Base-by-base conservation (phyloP, 345 rosid genomes). In the Excoecaria cochinchinensis region DNA sequence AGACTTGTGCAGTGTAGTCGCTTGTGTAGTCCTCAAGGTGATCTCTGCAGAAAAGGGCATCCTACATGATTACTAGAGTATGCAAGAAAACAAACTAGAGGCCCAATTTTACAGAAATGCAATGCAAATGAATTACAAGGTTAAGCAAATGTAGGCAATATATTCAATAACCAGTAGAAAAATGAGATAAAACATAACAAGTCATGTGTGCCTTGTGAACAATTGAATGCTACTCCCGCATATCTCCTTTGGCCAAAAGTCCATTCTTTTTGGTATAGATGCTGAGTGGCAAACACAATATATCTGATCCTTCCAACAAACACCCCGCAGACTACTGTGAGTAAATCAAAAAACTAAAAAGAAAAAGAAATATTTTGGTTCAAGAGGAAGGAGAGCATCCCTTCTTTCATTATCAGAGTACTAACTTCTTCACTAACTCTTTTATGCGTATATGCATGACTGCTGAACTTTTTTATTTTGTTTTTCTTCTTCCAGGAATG, bases 11-110 rank as follows among this genome's bases (percentile, higher is more conserved):
- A 1, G 97, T 91, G 76, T 95, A 92, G 85, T 92, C 97, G 81
- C 90, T 91, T 66, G 97, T 90, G 86, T 95, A 95, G 44, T 72
- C 82, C 85, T 92, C 99, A 36, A 95, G 92, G 79, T 91, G 86
- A 84, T 89, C 95, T 80, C 99, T 92, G 81, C 88, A 81, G 6
- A 71, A 72, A 71, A 31, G 14, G 24, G 39, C 62, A 76, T 71
- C 3, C 17, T 55, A 64, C 12, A 38, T 38, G 52, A 55, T 42
- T n/a, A 39, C 71, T 59, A 70, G 40, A 24, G 67, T 8, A 63
- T n/a, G 17, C 64, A 50, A 6, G 79, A 19, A 72, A 67, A 55
- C 42, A 66, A 42, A 58, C 21, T 6, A 44, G 39, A 47, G 6
- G 8, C 17, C 52, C 38, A 75, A 50, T 40, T 50, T 69, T 13